Conservation (phyloP, 768 basidiomycete genomes). For the Clitopilus hobsonii region DNA sequence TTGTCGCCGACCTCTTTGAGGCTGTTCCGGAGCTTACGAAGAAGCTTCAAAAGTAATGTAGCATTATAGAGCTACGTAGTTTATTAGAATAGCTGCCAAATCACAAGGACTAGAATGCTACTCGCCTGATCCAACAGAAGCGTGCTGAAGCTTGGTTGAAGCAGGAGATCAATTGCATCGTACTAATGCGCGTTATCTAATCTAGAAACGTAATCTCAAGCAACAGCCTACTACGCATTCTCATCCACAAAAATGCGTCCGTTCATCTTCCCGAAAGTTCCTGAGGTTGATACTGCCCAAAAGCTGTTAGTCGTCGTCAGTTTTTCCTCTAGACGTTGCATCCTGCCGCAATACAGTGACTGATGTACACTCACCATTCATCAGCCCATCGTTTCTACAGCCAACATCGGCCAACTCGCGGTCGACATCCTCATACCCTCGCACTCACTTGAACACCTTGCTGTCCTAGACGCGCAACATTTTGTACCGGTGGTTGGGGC, state of each 20-base stretch:
- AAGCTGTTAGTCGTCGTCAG: slow-evolving; percentile 43
- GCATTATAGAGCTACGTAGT: background rate
- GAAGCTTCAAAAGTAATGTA: slow-evolving; percentile 59
- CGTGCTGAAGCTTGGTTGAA: too few relatives aligned
- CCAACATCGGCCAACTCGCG: slow-evolving; percentile 78
- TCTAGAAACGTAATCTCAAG: background rate
- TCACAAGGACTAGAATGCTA: too few relatives aligned
- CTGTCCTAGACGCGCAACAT: slow-evolving; percentile 56
- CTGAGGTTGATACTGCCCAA: slow-evolving; percentile 22
- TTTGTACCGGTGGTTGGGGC: slow-evolving; percentile 70
- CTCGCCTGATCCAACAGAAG: too few relatives aligned
- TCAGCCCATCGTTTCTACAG: slow-evolving; percentile 73
- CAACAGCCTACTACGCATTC: too few relatives aligned
- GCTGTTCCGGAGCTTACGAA: slow-evolving; percentile 87
- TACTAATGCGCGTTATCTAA: background rate
- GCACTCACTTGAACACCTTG: slow-evolving; percentile 54
- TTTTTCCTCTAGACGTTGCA: slow-evolving; percentile 14
- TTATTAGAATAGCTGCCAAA: too few relatives aligned
- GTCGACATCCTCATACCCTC: slow-evolving; percentile 71
- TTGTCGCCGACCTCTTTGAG: slow-evolving; percentile 91
- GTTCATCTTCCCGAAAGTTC: slow-evolving; percentile 28
- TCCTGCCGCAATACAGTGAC: too few relatives aligned
- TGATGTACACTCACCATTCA: too few relatives aligned
- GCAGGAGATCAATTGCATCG: too few relatives aligned
- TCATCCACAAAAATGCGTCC: slow-evolving; percentile 8